These are phyloP conservation scores for Myriosclerotinia curreyana DNA, from an alignment of 2,329 filamentous ascomycete species.

Conservation along the genomic window DNA sequence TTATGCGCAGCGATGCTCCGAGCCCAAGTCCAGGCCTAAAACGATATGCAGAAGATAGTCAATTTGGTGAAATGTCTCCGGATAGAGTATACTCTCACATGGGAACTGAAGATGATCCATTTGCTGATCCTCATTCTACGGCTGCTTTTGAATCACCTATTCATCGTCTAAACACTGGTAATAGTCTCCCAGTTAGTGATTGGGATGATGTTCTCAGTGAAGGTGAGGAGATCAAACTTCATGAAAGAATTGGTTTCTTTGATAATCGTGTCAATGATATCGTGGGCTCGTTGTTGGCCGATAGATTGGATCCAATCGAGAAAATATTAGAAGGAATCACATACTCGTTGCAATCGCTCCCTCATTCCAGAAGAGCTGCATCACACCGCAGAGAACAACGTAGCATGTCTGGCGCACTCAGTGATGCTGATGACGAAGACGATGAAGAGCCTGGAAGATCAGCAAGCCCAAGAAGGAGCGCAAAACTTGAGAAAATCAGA, in stretches of 20 bases:
- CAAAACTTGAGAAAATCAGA: slow-evolving; percentile 79
- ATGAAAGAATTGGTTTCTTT: slow-evolving; percentile 81
- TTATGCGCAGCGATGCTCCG: slow-evolving; percentile 64
- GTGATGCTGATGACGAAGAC: slow-evolving; percentile 93
- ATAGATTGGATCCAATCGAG: slow-evolving; percentile 77
- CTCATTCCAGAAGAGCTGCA: slow-evolving; percentile 46
- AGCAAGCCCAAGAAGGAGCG: slow-evolving; percentile 74
- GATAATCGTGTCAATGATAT: slow-evolving; percentile 85
- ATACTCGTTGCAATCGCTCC: slow-evolving; percentile 59
- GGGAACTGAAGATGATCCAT: slow-evolving; percentile 45
- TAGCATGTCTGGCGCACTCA: slow-evolving; percentile 66
- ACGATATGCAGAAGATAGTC: slow-evolving; percentile 4
- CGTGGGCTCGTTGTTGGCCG: slow-evolving; percentile 72
- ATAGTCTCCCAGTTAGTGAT: slow-evolving; percentile 72
- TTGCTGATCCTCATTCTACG: slow-evolving; percentile 38
- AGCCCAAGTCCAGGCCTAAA: slow-evolving; percentile 66
- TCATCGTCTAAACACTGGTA: slow-evolving; percentile 60
- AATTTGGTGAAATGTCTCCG: slow-evolving; percentile 32
- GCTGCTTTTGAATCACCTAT: slow-evolving; percentile 54
- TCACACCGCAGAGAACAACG: slow-evolving; percentile 59
- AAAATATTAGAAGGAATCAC: slow-evolving; percentile 75
- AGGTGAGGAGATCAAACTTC: slow-evolving; percentile 78
- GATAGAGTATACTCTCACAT: slow-evolving; percentile 46
- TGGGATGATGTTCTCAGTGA: slow-evolving; percentile 88
- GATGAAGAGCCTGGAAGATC: slow-evolving; percentile 62